Conservation (phyloP, 2,329 filamentous ascomycete genomes). For the Cordyceps tenuipes region DNA sequence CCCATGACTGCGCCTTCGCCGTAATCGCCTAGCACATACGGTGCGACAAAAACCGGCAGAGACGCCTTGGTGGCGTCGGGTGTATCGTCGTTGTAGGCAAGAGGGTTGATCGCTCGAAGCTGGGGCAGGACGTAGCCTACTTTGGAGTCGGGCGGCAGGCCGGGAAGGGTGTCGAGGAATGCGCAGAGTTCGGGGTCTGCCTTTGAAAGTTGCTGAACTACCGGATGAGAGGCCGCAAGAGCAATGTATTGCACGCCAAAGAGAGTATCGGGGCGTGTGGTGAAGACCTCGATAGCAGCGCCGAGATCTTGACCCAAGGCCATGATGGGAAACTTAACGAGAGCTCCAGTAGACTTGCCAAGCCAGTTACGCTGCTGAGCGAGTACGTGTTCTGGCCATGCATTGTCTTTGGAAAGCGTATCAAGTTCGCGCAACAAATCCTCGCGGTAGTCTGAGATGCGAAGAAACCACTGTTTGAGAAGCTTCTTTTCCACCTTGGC, state of each 20-base stretch:
- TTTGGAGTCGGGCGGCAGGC: slow-evolving; percentile 47
- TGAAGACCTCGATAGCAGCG: slow-evolving; percentile 63
- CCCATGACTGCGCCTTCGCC: slow-evolving; percentile 88
- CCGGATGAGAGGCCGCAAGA: slow-evolving; percentile 62
- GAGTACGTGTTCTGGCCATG: slow-evolving; percentile 77
- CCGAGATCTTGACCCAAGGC: slow-evolving; percentile 31
- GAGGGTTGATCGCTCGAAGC: slow-evolving; percentile 56
- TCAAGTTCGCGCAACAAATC: slow-evolving; percentile 64
- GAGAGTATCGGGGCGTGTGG: slow-evolving; percentile 79
- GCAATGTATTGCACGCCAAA: slow-evolving; percentile 81
- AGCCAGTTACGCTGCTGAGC: slow-evolving; percentile 85
- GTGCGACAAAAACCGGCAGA: slow-evolving; percentile 71
- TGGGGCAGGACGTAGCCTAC: slow-evolving; percentile 60
- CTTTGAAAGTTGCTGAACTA: slow-evolving; percentile 54
- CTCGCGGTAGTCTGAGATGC: slow-evolving; percentile 72
- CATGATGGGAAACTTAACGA: slow-evolving; percentile 60
- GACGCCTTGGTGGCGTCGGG: slow-evolving; percentile 44
- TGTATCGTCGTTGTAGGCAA: slow-evolving; percentile 46
- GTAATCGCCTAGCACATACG: slow-evolving; percentile 79
- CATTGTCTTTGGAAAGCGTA: slow-evolving; percentile 49
- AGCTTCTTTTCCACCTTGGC: slow-evolving; percentile 72
- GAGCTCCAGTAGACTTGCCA: slow-evolving; percentile 66
- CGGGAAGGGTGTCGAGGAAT: slow-evolving; percentile 58
- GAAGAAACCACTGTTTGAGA: slow-evolving; percentile 84
- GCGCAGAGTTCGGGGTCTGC: slow-evolving; percentile 52